These are phyloP conservation scores for Pontederia crassipes DNA, from an alignment of 176 grass and related monocot genomes.

Conservation along the genomic window DNA sequence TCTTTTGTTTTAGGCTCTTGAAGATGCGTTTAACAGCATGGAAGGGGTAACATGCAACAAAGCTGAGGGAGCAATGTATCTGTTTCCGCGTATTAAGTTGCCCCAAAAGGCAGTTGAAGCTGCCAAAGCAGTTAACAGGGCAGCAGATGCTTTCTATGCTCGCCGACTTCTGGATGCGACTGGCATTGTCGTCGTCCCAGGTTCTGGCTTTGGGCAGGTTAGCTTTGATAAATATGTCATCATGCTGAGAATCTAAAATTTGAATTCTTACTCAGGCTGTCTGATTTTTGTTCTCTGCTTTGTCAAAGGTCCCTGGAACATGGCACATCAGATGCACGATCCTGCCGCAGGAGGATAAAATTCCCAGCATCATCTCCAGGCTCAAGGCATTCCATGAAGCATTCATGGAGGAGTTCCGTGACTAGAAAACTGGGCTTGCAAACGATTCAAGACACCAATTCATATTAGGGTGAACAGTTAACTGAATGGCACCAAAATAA, in stretches of 20 bases:
- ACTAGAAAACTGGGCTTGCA: neutral
- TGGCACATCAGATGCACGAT: conserved; percentile 52
- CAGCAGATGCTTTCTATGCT: conserved; percentile 61
- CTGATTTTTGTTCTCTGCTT: neutral
- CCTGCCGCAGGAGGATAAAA: conserved; percentile 37
- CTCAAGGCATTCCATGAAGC: conserved; percentile 54
- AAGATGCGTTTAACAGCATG: conserved; percentile 92
- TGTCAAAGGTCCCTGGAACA: conserved; percentile 23
- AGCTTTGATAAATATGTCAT: neutral
- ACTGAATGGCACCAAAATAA: neutral
- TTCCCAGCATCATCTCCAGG: conserved; percentile 27
- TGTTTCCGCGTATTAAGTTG: conserved; percentile 35
- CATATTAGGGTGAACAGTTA: neutral
- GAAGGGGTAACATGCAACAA: conserved; percentile 95
- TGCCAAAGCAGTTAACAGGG: conserved; percentile 47
- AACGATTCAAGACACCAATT: neutral
- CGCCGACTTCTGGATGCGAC: conserved; percentile 38
- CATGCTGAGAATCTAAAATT: neutral
- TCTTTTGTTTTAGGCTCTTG: conserved; percentile 48
- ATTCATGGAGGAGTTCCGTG: conserved; percentile 57
- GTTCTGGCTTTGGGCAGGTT: conserved; percentile 63
- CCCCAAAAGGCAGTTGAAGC: conserved; percentile 68
- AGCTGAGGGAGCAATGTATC: conserved; percentile 2
- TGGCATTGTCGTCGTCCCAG: conserved; percentile 49
- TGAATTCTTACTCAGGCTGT: neutral